Conservation (phyloP, 2,329 filamentous ascomycete genomes). For the Aspergillus ochraceoroseus region DNA sequence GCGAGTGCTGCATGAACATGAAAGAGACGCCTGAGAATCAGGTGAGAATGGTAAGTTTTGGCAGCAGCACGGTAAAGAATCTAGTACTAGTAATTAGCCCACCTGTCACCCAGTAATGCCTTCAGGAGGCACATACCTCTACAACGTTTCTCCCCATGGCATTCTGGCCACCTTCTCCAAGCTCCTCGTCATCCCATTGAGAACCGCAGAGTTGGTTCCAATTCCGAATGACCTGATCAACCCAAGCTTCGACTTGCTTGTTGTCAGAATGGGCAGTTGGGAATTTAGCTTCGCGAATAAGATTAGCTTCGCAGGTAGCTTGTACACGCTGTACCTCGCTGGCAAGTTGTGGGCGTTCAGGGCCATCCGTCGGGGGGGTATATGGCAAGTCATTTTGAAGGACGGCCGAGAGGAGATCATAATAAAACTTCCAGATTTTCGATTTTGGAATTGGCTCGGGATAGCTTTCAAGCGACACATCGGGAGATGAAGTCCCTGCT, state of each 20-base stretch:
- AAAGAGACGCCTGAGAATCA: conserved; percentile 81
- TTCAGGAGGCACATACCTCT: conserved; percentile 47
- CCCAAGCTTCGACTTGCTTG: conserved; percentile 74
- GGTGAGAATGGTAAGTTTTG: conserved; percentile 91
- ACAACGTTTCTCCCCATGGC: conserved; percentile 70
- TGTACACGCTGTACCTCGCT: conserved; percentile 77
- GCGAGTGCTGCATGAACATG: conserved; percentile 79
- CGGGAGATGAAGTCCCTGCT: conserved; percentile 8
- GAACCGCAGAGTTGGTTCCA: conserved; percentile 78
- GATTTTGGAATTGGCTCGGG: conserved; percentile 26
- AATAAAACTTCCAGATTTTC: conserved; percentile 80
- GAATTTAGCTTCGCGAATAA: conserved; percentile 75
- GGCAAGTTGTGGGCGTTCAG: conserved; percentile 60
- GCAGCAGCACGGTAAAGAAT: conserved; percentile 85
- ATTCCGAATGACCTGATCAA: conserved; percentile 72
- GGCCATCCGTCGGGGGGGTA: conserved; percentile 26
- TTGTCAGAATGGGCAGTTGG: conserved; percentile 77
- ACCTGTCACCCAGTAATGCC: not conserved
- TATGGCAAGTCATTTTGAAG: conserved; percentile 54
- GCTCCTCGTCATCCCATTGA: conserved; percentile 72
- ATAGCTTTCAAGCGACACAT: conserved; percentile 18
- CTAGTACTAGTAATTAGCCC: conserved; percentile 38
- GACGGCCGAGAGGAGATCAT: conserved; percentile 70
- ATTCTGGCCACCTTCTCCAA: conserved; percentile 75
- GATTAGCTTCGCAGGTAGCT: conserved; percentile 68